phyloP scores from a whole-genome alignment of 192 early-diverging fungal genomes.

The Glomus cerebriforme region DNA sequence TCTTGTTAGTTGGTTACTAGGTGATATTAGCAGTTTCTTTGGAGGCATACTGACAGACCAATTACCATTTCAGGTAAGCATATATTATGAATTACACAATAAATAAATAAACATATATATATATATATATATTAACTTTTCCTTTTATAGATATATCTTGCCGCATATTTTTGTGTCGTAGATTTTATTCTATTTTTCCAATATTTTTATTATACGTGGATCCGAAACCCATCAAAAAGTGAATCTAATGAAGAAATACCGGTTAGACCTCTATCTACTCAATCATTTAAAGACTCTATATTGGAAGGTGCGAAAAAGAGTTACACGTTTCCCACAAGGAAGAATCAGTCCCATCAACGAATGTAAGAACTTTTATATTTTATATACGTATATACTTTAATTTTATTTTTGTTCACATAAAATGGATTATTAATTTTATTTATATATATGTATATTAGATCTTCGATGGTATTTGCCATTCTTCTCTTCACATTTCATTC shows the following conservation, averaged over 20 bases:
- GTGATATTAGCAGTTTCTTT: conserved; percentile 69
- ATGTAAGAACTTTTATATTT: conserved; percentile 18
- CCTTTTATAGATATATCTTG: conserved; percentile 50
- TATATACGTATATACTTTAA: background rate
- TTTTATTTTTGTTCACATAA: background rate
- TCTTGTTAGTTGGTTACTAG: conserved; percentile 63
- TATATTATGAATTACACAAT: no score
- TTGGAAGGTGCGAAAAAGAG: conserved; percentile 20
- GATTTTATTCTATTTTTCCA: conserved; percentile 45
- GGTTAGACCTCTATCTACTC: background rate
- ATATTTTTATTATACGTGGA: conserved; percentile 43
- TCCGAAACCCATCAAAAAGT: background rate
- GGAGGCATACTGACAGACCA: conserved; percentile 73
- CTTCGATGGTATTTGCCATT: conserved; percentile 20
- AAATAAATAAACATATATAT: no score
- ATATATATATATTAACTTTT: background rate
- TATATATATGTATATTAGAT: background rate
- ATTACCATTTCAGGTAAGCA: conserved; percentile 70
- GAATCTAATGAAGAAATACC: no score
- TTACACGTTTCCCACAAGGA: conserved; percentile 27
- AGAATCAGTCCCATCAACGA: conserved; percentile 18
- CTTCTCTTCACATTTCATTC: conserved; percentile 29
- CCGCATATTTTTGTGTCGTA: conserved; percentile 49
- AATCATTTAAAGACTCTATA: background rate
- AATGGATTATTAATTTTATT: background rate